A percentile compares a stretch with the other conserved stretches of the same genome.
Conservation (phyloP, 2,329 filamentous ascomycete species). For the Fusarium euwallaceae region DNA sequence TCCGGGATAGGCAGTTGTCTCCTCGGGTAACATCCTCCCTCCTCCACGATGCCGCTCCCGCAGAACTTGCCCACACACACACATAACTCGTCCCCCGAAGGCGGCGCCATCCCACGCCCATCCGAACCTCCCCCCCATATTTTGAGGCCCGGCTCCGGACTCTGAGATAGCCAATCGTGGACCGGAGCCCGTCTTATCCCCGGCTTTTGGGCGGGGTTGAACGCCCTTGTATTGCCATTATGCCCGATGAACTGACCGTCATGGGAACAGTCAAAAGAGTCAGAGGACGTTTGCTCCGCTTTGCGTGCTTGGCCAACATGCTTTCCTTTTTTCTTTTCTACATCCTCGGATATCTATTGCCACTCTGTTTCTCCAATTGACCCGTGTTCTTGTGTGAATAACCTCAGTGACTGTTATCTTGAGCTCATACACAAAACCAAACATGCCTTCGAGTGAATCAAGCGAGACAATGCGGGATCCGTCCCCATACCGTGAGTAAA, state of each 20-base stretch:
- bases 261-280: slow-evolving; percentile 33
- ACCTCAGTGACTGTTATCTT: slow-evolving; percentile 12
- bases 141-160: slow-evolving; percentile 45
- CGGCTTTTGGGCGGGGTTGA: slow-evolving; percentile 30
- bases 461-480: slow-evolving; percentile 45
- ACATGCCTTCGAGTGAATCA: slow-evolving; percentile 45
- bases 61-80: slow-evolving; percentile 6
- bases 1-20: slow-evolving; percentile 7
- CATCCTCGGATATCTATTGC: slow-evolving; percentile 2
- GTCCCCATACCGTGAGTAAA: slow-evolving; percentile 45
- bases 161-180: slow-evolving; percentile 30
- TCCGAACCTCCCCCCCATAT: slow-evolving; percentile 28
- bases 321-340: not conserved
- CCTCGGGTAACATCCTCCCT: slow-evolving; percentile 18
- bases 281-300: slow-evolving; percentile 20
- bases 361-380: slow-evolving; percentile 5
- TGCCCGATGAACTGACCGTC: slow-evolving; percentile 14
- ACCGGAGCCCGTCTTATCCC: slow-evolving; percentile 26
- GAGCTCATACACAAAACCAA: slow-evolving; percentile 12
- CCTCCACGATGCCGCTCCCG: slow-evolving; percentile 22
- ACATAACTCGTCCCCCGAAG: slow-evolving; percentile 20
- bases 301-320: slow-evolving; percentile 15
- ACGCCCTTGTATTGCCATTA: slow-evolving; percentile 12
- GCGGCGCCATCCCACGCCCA: slow-evolving; percentile 34
- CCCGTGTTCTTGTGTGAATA: slow-evolving; percentile 33